A percentile compares a stretch with the other conserved stretches of the same genome.
phyloP scores from a whole-genome alignment of 192 early-diverging fungal genomes.

The Umbelopsis ramanniana region DNA sequence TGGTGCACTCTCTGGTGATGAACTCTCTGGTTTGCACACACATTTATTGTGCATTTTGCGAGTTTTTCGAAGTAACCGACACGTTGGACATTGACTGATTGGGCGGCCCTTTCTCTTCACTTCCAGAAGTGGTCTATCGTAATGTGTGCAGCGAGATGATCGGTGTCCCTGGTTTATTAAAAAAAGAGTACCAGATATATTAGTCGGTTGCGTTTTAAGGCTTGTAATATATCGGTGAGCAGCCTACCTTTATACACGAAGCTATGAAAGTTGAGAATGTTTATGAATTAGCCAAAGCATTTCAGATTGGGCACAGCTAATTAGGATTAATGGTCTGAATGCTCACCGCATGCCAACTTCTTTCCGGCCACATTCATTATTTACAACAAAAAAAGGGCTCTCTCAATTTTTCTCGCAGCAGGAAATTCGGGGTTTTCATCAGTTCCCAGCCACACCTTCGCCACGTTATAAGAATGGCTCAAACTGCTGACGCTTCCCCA shows the following conservation, averaged over 20 bases:
- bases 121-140: conserved; percentile 60
- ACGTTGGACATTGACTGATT: conserved; percentile 65
- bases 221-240: neutral
- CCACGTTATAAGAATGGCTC: neutral
- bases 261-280: neutral
- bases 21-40: conserved; percentile 38
- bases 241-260: conserved; percentile 1
- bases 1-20: neutral
- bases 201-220: neutral
- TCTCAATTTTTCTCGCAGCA: too few relatives aligned
- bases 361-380: conserved; percentile 6
- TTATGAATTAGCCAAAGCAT: too few relatives aligned
- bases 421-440: neutral
- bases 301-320: neutral
- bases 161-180: conserved; percentile 35
- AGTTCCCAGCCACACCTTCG: conserved; percentile 4
- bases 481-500: neutral
- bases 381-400: neutral
- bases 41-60: conserved; percentile 72
- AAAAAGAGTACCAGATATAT: neutral
- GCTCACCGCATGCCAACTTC: conserved; percentile 8
- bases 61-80: conserved; percentile 65
- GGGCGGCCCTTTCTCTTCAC: conserved; percentile 76
- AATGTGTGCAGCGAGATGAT: conserved; percentile 40
- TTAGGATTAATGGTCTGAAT: too few relatives aligned